These are phyloP conservation scores for Psilocybe subaeruginosa DNA, from an alignment of 768 basidiomycete genomes.

Conservation along the genomic window DNA sequence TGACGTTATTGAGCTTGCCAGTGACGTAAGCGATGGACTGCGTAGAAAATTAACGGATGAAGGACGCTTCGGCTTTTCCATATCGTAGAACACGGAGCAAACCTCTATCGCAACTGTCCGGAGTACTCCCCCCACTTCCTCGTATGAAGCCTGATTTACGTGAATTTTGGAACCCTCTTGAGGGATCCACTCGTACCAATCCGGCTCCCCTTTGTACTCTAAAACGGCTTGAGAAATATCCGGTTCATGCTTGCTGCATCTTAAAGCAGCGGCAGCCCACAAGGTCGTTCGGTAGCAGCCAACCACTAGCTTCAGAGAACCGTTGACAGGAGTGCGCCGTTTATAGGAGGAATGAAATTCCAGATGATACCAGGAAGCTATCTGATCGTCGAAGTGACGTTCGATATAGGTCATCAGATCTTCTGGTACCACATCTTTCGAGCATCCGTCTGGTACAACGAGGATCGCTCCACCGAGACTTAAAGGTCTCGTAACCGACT, in stretches of 20 bases:
- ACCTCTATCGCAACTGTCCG: neutral
- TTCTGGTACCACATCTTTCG: neutral
- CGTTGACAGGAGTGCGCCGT: neutral
- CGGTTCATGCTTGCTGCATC: neutral
- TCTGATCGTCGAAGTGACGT: neutral
- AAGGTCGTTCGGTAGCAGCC: slow-evolving; percentile 4
- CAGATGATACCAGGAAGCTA: neutral
- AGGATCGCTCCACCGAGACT: neutral
- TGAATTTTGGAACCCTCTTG: neutral
- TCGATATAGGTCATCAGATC: neutral
- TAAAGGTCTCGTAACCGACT: neutral
- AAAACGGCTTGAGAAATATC: neutral
- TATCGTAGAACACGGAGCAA: neutral
- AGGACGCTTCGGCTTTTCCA: no score
- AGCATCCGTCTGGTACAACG: neutral
- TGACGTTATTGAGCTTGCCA: no score
- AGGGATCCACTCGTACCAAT: neutral
- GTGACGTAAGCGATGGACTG: no score
- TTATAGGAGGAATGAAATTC: neutral
- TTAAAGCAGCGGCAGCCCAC: slow-evolving; percentile 4
- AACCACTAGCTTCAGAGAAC: slow-evolving; percentile 5
- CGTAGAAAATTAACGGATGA: no score
- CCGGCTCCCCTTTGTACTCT: neutral
- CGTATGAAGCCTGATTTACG: neutral
- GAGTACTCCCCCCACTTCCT: neutral